These are phyloP conservation scores for Dalbergia oliveri DNA, from an alignment of 306 rosid species.

Conservation along the genomic window DNA sequence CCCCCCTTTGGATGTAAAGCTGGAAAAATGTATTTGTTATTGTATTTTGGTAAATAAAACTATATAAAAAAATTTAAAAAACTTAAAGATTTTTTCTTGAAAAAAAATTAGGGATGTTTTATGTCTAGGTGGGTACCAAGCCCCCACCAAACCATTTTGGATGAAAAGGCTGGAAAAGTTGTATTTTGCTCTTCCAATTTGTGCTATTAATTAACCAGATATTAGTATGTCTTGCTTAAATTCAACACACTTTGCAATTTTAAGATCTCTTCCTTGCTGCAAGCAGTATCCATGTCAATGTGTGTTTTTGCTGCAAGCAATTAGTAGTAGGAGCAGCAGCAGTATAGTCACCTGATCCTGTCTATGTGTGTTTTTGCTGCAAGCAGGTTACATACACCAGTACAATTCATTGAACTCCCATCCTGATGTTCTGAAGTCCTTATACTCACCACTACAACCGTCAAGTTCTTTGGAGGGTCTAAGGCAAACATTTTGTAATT, in stretches of 20 bases:
- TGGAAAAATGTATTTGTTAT: conserved; percentile 8
- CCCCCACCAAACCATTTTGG: background rate
- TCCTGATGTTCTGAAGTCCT: conserved; percentile 95
- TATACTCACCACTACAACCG: conserved; percentile 97
- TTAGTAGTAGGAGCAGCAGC: background rate
- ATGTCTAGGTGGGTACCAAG: background rate
- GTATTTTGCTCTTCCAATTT: conserved; percentile 23
- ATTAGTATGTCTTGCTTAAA: conserved; percentile 2
- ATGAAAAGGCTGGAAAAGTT: conserved; percentile 28
- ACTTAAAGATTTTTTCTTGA: background rate
- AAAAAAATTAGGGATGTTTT: background rate
- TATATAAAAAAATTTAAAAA: background rate
- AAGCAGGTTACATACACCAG: conserved; percentile 86
- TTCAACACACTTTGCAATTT: conserved; percentile 38
- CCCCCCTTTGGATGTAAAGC: conserved; percentile 5
- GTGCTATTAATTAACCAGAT: conserved; percentile 4
- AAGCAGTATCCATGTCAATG: background rate
- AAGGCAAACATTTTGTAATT: conserved; percentile 64
- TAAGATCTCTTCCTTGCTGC: background rate
- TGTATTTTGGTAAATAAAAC: background rate
- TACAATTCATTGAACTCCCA: conserved; percentile 95
- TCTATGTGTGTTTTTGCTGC: conserved; percentile 40
- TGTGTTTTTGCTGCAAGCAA: background rate
- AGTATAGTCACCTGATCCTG: conserved; percentile 32
- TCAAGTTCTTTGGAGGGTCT: conserved; percentile 96